Evolutionary conservation across 768 basidiomycete genomes (phyloP).

Genomic region (Suillus lakei): DNA sequence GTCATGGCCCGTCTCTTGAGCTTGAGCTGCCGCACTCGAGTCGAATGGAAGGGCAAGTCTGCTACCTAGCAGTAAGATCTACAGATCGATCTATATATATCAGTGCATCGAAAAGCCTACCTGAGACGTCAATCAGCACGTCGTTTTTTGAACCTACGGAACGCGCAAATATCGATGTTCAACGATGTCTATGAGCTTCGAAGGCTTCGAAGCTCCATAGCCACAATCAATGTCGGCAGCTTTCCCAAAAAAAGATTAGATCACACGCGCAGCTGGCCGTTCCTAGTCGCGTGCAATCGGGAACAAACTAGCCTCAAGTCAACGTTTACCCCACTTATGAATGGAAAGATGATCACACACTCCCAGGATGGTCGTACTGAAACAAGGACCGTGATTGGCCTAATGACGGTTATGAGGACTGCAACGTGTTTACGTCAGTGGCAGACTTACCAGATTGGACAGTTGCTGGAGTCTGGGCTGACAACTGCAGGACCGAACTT

Average conservation of each 20-base stretch:
- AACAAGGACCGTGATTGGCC: not conserved
- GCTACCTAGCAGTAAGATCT: not conserved
- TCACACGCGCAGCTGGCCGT: not conserved
- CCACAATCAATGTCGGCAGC: not conserved
- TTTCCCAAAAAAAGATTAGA: not conserved
- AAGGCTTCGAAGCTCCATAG: not conserved
- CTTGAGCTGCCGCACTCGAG: not conserved
- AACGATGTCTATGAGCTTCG: not conserved
- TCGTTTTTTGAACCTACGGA: not conserved
- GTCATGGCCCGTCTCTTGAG: not conserved
- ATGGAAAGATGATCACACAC: not conserved
- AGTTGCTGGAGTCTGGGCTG: not conserved
- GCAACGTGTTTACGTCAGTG: not conserved
- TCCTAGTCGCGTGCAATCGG: not conserved
- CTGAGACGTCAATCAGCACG: not conserved
- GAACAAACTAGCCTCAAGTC: not conserved
- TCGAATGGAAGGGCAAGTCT: not conserved
- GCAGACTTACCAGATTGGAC: not conserved
- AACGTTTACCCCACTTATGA: not conserved
- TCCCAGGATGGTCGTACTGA: not conserved
- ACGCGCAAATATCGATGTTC: not conserved
- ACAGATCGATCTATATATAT: not conserved
- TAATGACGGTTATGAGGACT: not conserved
- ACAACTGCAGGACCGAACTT: no score
- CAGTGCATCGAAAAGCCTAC: not conserved